Evolutionary conservation across 257 asterid species (phyloP).

Genomic region (Plectranthus barbatus): DNA sequence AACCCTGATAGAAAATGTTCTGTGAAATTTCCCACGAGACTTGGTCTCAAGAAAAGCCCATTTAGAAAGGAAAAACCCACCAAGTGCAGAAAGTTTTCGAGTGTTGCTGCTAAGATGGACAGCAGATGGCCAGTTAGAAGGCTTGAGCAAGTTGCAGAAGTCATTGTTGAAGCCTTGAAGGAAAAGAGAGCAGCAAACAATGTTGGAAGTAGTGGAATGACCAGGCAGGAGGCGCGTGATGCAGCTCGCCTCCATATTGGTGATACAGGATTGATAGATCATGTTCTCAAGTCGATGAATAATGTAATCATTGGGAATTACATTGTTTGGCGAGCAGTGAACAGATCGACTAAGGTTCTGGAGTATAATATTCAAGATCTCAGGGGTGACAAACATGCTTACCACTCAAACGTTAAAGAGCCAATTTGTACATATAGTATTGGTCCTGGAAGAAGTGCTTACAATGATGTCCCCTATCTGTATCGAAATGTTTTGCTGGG

Average conservation of each 20-base stretch:
- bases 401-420: slow-evolving; percentile 10
- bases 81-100: slow-evolving; percentile 59
- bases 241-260: slow-evolving; percentile 89
- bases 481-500: slow-evolving; percentile 36
- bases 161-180: slow-evolving; percentile 74
- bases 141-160: slow-evolving; percentile 71
- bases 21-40: slow-evolving; percentile 19
- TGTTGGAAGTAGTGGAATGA: slow-evolving; percentile 45
- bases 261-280: slow-evolving; percentile 86
- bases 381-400: slow-evolving; percentile 20
- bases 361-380: slow-evolving; percentile 65
- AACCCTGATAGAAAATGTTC: slow-evolving; percentile 19
- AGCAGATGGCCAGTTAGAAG: slow-evolving; percentile 88
- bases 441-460: slow-evolving; percentile 26
- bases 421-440: slow-evolving; percentile 4
- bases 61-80: slow-evolving; percentile 30
- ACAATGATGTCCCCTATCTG: slow-evolving; percentile 36
- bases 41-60: slow-evolving; percentile 16
- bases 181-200: slow-evolving; percentile 37
- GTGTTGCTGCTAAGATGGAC: slow-evolving; percentile 61
- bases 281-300: slow-evolving; percentile 77
- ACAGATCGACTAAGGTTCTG: slow-evolving; percentile 50
- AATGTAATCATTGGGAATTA: slow-evolving; percentile 61
- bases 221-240: slow-evolving; percentile 91
- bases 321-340: slow-evolving; percentile 52